Percentiles rank a stretch among this genome's conserved stretches.
Conservation (phyloP, 306 rosid species). For the Alnus glutinosa region DNA sequence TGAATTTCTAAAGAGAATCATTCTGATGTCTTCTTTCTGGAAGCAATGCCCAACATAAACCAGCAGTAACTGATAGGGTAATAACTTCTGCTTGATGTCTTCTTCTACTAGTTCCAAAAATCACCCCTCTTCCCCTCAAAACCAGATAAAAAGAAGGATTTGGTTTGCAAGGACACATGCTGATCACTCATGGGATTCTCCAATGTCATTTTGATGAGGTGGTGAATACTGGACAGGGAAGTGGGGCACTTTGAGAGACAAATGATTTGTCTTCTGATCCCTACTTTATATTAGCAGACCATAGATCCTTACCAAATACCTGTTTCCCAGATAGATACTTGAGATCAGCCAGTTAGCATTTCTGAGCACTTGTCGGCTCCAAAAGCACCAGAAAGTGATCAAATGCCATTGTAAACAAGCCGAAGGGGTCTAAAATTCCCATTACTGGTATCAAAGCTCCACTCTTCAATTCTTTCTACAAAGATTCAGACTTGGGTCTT, state of each 20-base stretch:
- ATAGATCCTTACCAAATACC: conserved; percentile 22
- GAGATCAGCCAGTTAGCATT: conserved; percentile 37
- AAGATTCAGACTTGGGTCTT: too few species aligned
- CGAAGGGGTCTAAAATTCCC: conserved; percentile 8
- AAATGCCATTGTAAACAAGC: background rate
- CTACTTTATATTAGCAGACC: conserved; percentile 26
- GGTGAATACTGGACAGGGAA: conserved; percentile 32
- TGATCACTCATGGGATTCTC: conserved; percentile 33
- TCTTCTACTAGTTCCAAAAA: conserved; percentile 2
- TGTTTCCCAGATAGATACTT: conserved; percentile 32
- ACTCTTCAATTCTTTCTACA: too few species aligned
- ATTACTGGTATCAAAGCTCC: background rate
- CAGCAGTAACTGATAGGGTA: conserved; percentile 5
- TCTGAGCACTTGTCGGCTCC: conserved; percentile 29
- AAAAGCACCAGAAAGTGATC: conserved; percentile 15
- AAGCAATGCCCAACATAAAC: conserved; percentile 24
- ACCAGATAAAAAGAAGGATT: background rate
- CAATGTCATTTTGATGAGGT: conserved; percentile 31
- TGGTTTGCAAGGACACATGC: conserved; percentile 26
- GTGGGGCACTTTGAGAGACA: conserved; percentile 34
- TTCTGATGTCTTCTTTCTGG: conserved; percentile 7
- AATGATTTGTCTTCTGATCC: conserved; percentile 34
- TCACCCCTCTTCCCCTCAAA: background rate
- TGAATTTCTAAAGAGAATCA: background rate
- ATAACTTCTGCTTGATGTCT: conserved; percentile 2